These are phyloP conservation scores for Eucalyptus pumila DNA, from an alignment of 345 rosid species.

Conservation along the genomic window DNA sequence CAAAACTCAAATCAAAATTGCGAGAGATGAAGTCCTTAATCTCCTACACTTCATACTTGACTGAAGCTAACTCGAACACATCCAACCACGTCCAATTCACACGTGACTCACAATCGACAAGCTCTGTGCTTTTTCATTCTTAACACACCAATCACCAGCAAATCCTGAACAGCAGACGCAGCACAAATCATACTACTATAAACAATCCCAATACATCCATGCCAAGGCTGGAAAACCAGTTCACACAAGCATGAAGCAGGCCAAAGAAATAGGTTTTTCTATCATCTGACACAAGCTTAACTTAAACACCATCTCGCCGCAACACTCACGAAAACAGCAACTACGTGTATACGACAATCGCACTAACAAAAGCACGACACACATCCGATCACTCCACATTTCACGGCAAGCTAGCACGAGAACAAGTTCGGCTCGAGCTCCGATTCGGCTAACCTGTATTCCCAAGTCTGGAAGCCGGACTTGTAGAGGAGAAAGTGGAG, in stretches of 20 bases:
- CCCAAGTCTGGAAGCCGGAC: conserved; percentile 98
- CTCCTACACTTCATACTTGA: neutral
- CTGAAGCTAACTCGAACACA: neutral
- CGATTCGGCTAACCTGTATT: conserved; percentile 46
- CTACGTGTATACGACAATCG: neutral
- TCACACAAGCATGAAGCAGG: neutral
- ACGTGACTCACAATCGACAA: neutral
- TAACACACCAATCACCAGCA: neutral
- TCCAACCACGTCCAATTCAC: neutral
- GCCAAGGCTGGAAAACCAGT: neutral
- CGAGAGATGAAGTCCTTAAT: neutral
- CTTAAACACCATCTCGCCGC: neutral
- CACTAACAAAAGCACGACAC: neutral
- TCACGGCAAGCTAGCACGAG: neutral
- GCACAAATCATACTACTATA: neutral
- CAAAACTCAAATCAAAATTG: neutral
- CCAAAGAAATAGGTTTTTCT: neutral
- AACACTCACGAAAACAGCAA: neutral
- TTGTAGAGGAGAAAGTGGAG: conserved; percentile 86
- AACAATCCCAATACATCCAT: neutral
- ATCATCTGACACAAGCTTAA: neutral
- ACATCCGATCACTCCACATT: neutral
- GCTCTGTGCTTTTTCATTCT: neutral
- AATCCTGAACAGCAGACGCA: neutral
- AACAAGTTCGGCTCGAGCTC: neutral